Conservation (phyloP, 805 yeast species). For the Torulaspora maleeae region DNA sequence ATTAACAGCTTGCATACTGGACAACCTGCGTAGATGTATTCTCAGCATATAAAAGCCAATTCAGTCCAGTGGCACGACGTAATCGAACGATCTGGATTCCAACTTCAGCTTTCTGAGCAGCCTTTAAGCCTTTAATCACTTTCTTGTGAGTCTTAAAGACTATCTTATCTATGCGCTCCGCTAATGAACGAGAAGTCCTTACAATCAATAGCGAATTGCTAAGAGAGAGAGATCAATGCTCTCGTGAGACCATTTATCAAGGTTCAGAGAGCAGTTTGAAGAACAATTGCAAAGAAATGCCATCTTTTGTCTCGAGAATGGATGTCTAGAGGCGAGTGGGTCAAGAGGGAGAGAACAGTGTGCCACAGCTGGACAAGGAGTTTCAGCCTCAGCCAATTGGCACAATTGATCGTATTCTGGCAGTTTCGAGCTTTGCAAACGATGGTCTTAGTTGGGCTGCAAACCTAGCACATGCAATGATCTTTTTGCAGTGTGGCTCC, state of each 20-base stretch:
- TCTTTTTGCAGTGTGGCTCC: background rate
- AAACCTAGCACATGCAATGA: slow-evolving; percentile 37
- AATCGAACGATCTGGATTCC: background rate
- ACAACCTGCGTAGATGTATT: slow-evolving; percentile 26
- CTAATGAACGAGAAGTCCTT: background rate
- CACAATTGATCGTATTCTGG: too few species aligned
- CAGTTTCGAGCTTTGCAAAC: too few species aligned
- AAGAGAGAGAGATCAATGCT: background rate
- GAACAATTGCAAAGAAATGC: too few species aligned
- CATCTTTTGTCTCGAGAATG: too few species aligned
- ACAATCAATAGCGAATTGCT: background rate
- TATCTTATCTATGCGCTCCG: background rate
- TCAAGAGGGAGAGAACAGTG: too few species aligned
- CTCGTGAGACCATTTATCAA: background rate
- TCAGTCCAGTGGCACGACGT: background rate
- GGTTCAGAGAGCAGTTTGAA: too few species aligned
- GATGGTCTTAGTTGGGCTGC: slow-evolving; percentile 47
- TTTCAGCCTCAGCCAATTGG: too few species aligned
- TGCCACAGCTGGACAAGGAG: too few species aligned
- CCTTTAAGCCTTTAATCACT: background rate
- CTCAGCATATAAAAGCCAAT: slow-evolving; percentile 24
- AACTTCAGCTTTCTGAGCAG: background rate
- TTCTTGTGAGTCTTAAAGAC: background rate
- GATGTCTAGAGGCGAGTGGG: too few species aligned
- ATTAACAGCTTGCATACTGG: slow-evolving; percentile 19